Evolutionary conservation across 768 basidiomycete genomes (phyloP).

Genomic region (Rhodotorula kratochvilovae): DNA sequence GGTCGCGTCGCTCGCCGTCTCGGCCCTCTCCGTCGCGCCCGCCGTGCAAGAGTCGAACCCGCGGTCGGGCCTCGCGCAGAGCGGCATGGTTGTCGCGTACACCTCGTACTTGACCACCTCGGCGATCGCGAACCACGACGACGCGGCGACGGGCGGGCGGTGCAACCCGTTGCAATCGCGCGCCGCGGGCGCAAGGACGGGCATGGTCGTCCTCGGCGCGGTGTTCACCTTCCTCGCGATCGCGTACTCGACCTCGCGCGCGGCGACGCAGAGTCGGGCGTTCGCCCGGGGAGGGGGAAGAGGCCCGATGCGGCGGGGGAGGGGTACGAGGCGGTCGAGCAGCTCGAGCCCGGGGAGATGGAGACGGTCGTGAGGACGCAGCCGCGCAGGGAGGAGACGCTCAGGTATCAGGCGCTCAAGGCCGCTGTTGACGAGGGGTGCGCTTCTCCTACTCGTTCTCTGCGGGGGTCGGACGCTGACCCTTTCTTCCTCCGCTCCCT

Average conservation of each 20-base stretch:
- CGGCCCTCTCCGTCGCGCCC: conserved; percentile 76
- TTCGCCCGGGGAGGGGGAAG: conserved; percentile 58
- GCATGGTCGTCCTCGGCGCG: conserved; percentile 82
- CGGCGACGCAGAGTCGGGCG: conserved; percentile 90
- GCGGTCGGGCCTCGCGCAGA: conserved; percentile 88
- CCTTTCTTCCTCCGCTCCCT: not conserved
- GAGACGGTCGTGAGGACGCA: conserved; percentile 56
- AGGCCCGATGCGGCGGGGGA: conserved; percentile 46
- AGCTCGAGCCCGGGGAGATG: conserved; percentile 53
- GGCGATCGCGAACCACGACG: conserved; percentile 86
- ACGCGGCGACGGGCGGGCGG: conserved; percentile 53
- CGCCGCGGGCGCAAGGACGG: conserved; percentile 67
- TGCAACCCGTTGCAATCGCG: conserved; percentile 81
- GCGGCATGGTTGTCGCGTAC: conserved; percentile 94
- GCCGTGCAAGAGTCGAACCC: conserved; percentile 86
- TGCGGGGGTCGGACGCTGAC: not conserved
- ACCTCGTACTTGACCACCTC: conserved; percentile 93
- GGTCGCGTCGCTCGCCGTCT: conserved; percentile 69
- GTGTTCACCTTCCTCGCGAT: conserved; percentile 96
- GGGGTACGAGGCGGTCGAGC: conserved; percentile 59
- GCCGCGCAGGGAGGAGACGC: conserved; percentile 31
- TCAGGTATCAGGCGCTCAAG: conserved; percentile 70
- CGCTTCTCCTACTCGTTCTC: conserved; percentile 25
- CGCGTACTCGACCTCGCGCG: conserved; percentile 91
- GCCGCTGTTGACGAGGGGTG: conserved; percentile 96